Conservation (phyloP, 768 basidiomycete species). For the Podaxis sp. region DNA sequence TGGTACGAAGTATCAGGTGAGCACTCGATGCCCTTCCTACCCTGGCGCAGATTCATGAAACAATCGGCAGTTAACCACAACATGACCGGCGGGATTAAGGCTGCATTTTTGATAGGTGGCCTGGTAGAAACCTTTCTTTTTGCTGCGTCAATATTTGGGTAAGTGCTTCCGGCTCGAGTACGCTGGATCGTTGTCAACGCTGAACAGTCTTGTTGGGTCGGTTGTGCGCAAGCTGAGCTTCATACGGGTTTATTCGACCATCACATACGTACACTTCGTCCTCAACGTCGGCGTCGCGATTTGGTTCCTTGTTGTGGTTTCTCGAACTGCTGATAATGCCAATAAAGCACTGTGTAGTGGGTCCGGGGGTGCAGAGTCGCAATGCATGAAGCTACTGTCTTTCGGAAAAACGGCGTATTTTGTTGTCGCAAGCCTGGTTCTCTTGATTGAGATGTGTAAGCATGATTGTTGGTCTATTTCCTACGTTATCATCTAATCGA, state of each 20-base stretch:
- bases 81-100: constrained; percentile 28
- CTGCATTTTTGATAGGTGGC: constrained; percentile 45
- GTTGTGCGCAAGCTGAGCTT: constrained; percentile 60
- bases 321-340: constrained; percentile 39
- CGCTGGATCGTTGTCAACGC: constrained; percentile 18
- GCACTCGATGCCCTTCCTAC: constrained; percentile 20
- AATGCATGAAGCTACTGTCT: constrained; percentile 40
- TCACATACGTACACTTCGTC: constrained; percentile 53
- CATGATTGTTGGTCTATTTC: constrained; percentile 12
- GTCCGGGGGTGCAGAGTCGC: constrained; percentile 29
- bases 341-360: constrained; percentile 42
- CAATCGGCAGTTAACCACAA: constrained; percentile 26
- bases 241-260: constrained; percentile 50
- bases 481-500: constrained; percentile 4
- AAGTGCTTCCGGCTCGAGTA: constrained; percentile 12
- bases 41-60: not conserved
- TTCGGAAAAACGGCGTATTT: constrained; percentile 43
- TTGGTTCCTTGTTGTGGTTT: constrained; percentile 48
- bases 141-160: constrained; percentile 55
- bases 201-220: constrained; percentile 48
- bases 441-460: constrained; percentile 57
- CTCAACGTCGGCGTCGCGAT: constrained; percentile 48
- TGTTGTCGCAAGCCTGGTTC: constrained; percentile 36
- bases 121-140: constrained; percentile 52
- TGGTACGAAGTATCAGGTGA: constrained; percentile 63